Evolutionary conservation across 805 yeast genomes (phyloP).

Genomic region (Kuraishia capsulata): DNA sequence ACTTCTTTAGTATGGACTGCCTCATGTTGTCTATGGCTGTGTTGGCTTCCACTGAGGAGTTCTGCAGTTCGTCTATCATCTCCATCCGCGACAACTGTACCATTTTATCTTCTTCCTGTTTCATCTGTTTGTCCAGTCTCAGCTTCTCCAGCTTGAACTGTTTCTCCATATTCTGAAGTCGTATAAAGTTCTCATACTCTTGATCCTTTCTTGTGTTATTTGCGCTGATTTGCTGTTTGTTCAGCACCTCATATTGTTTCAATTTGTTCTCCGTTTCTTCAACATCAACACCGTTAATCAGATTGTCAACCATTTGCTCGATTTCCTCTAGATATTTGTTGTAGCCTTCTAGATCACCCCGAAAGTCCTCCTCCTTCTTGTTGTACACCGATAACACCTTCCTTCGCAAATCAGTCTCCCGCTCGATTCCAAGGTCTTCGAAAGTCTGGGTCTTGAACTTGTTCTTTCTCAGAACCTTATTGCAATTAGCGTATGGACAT

Average conservation of each 20-base stretch:
- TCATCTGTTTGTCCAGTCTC: conserved; percentile 51
- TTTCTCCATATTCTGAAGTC: conserved; percentile 59
- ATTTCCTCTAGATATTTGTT: conserved; percentile 77
- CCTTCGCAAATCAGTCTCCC: conserved; percentile 85
- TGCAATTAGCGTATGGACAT: conserved; percentile 91
- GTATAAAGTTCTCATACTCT: conserved; percentile 56
- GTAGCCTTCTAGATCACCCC: conserved; percentile 43
- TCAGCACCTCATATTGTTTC: conserved; percentile 60
- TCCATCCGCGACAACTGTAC: conserved; percentile 41
- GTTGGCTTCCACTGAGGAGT: conserved; percentile 29
- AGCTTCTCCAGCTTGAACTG: conserved; percentile 63
- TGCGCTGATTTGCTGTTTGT: conserved; percentile 66
- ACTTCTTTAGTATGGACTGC: conserved; percentile 47
- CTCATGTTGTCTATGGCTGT: conserved; percentile 44
- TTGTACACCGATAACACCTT: conserved; percentile 72
- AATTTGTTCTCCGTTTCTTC: conserved; percentile 61
- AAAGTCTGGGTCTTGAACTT: conserved; percentile 88
- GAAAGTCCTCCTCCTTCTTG: conserved; percentile 60
- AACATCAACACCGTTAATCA: conserved; percentile 60
- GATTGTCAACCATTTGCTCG: conserved; percentile 71
- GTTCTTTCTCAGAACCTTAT: conserved; percentile 76
- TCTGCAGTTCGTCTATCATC: conserved; percentile 39
- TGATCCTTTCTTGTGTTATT: conserved; percentile 67
- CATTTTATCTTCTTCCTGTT: conserved; percentile 37
- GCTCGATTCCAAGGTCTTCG: conserved; percentile 83